Base-by-base conservation (phyloP, 2,329 filamentous ascomycete genomes). In the Macrophomina phaseolina region DNA sequence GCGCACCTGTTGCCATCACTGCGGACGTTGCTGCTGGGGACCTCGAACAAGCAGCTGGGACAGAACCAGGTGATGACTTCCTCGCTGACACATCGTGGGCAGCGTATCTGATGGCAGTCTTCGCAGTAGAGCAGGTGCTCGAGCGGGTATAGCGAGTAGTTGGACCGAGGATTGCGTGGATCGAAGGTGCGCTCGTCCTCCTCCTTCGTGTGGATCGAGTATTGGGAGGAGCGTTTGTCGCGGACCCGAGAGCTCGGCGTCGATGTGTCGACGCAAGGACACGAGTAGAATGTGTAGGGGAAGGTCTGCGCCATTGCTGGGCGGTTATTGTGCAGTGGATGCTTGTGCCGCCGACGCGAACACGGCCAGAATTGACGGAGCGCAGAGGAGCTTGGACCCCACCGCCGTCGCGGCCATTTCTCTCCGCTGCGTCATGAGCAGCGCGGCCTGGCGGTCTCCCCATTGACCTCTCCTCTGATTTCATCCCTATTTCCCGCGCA, bases 1-100 rank as follows among this genome's bases (percentile, higher is more conserved):
- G 38, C 5, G 16, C 28, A 96, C 93, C 93, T 89, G 80, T 97
- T 97, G 51, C 94, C 94, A 75, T 99, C 95, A 72, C 90, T 92
- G 80, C 94, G 93, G 53, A 98, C 88, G 74, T 93, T 93, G 75
- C 92, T 97, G 77, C 91, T 97, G 5, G 94, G 93, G 38, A 97
- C 94, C 79, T 99, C 95, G 74, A 99, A 98, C 67, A 99, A 81
- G 77, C 95, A 99, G 77, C 89, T 94, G 5, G 95, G 95, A 74
- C 95, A 99, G 80, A 92, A 99, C 85, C 93, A 97, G 64, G 92
- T 95, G 56, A 97, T 89, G 65, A 97, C 93, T 81, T 99, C 95
- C 76, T 99, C 95, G 56, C 90, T 87, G 64, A 96, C 91, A 75
- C 95, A 99, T 81, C 93, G 86, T 5, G 93, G 92, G 77, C 95